Percentiles rank a stretch among this genome's conserved stretches.
phyloP scores from a whole-genome alignment of 352 stramenopile genomes.

The Aphanomyces invadans region DNA sequence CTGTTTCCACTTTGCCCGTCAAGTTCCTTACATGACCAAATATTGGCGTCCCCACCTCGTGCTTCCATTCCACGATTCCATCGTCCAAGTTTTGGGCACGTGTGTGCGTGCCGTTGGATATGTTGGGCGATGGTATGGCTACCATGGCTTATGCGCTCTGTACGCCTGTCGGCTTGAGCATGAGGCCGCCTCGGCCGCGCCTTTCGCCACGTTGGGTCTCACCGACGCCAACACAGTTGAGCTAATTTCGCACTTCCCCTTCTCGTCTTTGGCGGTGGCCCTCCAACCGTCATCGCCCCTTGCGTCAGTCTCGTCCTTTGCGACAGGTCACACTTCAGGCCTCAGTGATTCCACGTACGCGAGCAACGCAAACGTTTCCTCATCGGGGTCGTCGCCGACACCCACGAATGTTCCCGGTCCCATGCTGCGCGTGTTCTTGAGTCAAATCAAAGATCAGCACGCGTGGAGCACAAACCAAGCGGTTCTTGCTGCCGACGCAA shows the following conservation, averaged over 20 bases:
- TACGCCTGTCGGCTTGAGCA: background rate
- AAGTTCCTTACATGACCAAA: background rate
- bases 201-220: background rate
- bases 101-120: background rate
- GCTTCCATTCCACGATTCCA: background rate
- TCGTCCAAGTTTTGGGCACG: background rate
- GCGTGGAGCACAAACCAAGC: background rate
- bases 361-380: background rate
- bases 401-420: background rate
- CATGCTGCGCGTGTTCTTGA: background rate
- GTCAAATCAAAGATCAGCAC: slow-evolving; percentile 8
- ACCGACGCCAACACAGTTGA: background rate
- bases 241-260: background rate
- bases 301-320: background rate
- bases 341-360: background rate
- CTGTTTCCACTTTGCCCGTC: background rate
- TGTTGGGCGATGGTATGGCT: background rate
- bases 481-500: background rate
- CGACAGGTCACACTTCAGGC: background rate
- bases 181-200: background rate
- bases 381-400: background rate
- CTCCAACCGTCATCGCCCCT: background rate
- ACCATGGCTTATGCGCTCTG: background rate
- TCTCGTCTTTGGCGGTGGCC: background rate
- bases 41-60: background rate